Evolutionary conservation across 2,329 filamentous ascomycete species (phyloP).

Genomic region (Monilinia polystroma): DNA sequence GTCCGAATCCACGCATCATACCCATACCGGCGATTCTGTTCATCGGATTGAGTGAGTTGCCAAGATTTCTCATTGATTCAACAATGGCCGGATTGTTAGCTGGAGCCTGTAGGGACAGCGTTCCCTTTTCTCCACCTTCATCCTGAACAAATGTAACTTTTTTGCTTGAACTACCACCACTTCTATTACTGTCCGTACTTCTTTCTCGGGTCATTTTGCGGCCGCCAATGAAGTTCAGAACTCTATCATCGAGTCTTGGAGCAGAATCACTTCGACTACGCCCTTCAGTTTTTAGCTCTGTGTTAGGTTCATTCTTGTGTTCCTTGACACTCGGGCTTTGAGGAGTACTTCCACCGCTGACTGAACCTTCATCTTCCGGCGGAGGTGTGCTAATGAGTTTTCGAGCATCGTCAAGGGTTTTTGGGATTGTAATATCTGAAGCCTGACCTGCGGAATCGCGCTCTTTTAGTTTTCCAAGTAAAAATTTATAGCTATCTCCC

Average conservation of each 20-base stretch:
- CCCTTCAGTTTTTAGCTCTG: slow-evolving; percentile 15
- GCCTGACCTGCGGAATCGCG: slow-evolving; percentile 51
- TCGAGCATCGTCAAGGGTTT: slow-evolving; percentile 88
- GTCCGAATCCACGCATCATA: slow-evolving; percentile 73
- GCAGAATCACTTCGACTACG: slow-evolving; percentile 39
- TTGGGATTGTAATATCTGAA: slow-evolving; percentile 65
- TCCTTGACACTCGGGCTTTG: slow-evolving; percentile 42
- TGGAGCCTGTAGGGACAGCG: slow-evolving; percentile 39
- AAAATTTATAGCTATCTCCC: slow-evolving; percentile 89
- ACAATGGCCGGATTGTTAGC: slow-evolving; percentile 61
- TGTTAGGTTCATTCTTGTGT: background rate
- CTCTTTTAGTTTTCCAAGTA: slow-evolving; percentile 85
- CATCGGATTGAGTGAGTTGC: slow-evolving; percentile 79
- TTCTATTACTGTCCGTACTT: slow-evolving; percentile 72
- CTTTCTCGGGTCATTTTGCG: slow-evolving; percentile 62
- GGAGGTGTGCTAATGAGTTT: slow-evolving; percentile 78
- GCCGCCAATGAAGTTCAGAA: slow-evolving; percentile 71
- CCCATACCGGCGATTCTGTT: slow-evolving; percentile 73
- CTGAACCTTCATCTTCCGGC: slow-evolving; percentile 45
- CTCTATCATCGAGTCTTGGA: slow-evolving; percentile 58
- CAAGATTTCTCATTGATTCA: slow-evolving; percentile 78
- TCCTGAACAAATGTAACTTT: slow-evolving; percentile 53
- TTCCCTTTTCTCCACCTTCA: slow-evolving; percentile 42
- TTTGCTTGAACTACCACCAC: slow-evolving; percentile 57
- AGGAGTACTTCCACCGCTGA: slow-evolving; percentile 51